Evolutionary conservation across 2,329 filamentous ascomycete species (phyloP).

Genomic region (Paecilomyces dactylethromorphus): DNA sequence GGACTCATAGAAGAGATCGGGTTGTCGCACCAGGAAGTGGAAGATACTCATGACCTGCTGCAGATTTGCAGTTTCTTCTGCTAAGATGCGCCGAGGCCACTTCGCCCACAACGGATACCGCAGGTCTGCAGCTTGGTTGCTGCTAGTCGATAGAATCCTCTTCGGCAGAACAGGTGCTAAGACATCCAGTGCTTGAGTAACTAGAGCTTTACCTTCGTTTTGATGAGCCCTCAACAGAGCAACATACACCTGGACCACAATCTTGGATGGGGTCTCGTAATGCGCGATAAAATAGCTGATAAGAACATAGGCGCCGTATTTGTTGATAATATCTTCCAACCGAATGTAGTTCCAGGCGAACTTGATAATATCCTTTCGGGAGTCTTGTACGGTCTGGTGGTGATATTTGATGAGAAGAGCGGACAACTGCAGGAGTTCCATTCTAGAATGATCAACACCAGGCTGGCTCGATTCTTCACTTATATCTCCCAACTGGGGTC

Average conservation of each 20-base stretch:
- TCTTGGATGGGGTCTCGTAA: conserved; percentile 94
- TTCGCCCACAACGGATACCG: conserved; percentile 80
- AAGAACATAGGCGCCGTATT: conserved; percentile 93
- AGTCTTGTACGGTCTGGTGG: conserved; percentile 76
- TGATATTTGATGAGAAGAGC: conserved; percentile 95
- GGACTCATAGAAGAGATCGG: conserved; percentile 89
- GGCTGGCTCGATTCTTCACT: conserved; percentile 77
- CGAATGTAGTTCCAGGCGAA: conserved; percentile 98
- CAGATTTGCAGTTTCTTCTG: conserved; percentile 89
- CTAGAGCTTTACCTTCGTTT: conserved; percentile 83
- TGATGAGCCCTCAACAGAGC: conserved; percentile 87
- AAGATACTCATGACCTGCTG: conserved; percentile 97
- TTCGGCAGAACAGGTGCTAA: conserved; percentile 91
- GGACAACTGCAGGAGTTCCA: conserved; percentile 92
- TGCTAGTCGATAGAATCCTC: conserved; percentile 51
- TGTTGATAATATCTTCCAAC: conserved; percentile 98
- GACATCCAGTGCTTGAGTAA: conserved; percentile 89
- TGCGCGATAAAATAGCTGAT: conserved; percentile 97
- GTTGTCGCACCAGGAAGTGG: conserved; percentile 88
- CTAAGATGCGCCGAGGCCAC: conserved; percentile 80
- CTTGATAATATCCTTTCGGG: conserved; percentile 96
- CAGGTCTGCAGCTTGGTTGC: conserved; percentile 58
- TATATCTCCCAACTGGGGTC: conserved; percentile 72
- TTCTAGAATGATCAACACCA: conserved; percentile 89
- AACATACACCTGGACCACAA: conserved; percentile 90